phyloP scores from a whole-genome alignment of 208 protist genomes.

The Wallacemonas sp. region DNA sequence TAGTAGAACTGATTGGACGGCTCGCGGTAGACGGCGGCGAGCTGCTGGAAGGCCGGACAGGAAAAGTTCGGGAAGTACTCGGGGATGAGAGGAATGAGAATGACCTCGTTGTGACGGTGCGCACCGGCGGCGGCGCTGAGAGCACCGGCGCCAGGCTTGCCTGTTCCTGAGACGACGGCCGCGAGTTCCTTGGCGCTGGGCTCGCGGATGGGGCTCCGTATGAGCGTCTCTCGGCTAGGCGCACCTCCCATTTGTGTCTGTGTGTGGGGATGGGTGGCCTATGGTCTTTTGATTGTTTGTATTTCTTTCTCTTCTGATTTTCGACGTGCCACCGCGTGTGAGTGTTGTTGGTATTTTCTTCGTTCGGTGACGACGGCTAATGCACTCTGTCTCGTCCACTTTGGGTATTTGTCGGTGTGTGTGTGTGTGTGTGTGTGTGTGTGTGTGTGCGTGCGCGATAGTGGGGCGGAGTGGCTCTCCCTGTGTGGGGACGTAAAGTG shows the following conservation, averaged over 20 bases:
- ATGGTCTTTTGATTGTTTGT: conserved; percentile 1
- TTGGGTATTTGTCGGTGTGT: too few relatives aligned
- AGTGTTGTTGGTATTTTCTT: too few relatives aligned
- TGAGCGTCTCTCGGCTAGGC: conserved; percentile 57
- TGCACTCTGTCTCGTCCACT: too few relatives aligned
- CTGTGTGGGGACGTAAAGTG: too few relatives aligned
- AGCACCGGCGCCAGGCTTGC: too few relatives aligned
- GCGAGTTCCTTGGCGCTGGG: conserved; percentile 7
- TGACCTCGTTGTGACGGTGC: conserved; percentile 26
- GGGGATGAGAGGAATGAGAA: conserved; percentile 63
- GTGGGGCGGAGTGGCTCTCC: too few relatives aligned
- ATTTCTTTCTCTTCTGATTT: neutral
- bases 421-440: too few relatives aligned
- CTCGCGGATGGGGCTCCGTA: conserved; percentile 44
- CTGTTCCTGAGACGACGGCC: neutral
- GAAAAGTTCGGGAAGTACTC: conserved; percentile 59
- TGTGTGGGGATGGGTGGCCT: too few relatives aligned
- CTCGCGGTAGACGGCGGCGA: conserved; percentile 47
- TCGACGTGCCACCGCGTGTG: too few relatives aligned
- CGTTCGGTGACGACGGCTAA: too few relatives aligned
- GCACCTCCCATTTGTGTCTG: conserved; percentile 41
- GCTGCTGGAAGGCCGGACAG: conserved; percentile 54
- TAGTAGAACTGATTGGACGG: conserved; percentile 45
- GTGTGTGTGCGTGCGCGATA: too few relatives aligned
- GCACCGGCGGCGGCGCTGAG: neutral